phyloP scores from a whole-genome alignment of 768 basidiomycete species.

The Neoboletus brunneissimus region DNA sequence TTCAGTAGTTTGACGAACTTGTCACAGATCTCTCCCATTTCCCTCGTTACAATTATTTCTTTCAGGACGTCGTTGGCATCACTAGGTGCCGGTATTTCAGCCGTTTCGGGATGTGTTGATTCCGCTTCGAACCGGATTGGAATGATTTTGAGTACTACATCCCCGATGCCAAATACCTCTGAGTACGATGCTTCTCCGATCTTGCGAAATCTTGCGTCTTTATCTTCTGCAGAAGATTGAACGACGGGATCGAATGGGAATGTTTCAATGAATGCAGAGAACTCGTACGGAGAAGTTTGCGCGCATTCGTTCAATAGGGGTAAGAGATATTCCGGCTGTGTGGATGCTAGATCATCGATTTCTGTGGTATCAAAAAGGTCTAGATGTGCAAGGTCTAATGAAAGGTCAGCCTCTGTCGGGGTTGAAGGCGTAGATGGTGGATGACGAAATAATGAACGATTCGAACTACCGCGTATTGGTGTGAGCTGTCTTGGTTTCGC shows the following conservation, averaged over 20 bases:
- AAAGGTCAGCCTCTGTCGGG: constrained; percentile 47
- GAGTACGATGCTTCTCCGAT: constrained; percentile 97
- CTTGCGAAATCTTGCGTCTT: constrained; percentile 59
- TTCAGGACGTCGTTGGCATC: constrained; percentile 76
- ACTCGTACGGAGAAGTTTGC: constrained; percentile 68
- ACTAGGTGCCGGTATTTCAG: constrained; percentile 63
- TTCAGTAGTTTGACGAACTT: constrained; percentile 82
- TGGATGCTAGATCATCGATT: constrained; percentile 42
- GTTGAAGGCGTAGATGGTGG: constrained; percentile 58
- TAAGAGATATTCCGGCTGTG: constrained; percentile 51
- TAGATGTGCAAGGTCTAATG: constrained; percentile 32
- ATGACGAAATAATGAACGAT: constrained; percentile 34
- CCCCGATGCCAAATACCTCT: constrained; percentile 89
- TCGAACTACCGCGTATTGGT: constrained; percentile 52
- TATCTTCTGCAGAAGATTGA: constrained; percentile 30
- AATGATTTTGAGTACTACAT: constrained; percentile 88
- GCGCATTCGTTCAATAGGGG: constrained; percentile 71
- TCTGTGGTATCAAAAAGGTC: constrained; percentile 50
- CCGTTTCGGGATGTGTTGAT: constrained; percentile 29
- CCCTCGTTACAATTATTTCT: constrained; percentile 73
- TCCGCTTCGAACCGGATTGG: constrained; percentile 62
- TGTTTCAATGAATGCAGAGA: constrained; percentile 77
- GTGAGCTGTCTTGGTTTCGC: constrained; percentile 60
- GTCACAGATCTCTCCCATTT: constrained; percentile 70
- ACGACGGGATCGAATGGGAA: constrained; percentile 75